Base-by-base conservation (phyloP, 805 yeast species). In the Candida arabinofermentans region DNA sequence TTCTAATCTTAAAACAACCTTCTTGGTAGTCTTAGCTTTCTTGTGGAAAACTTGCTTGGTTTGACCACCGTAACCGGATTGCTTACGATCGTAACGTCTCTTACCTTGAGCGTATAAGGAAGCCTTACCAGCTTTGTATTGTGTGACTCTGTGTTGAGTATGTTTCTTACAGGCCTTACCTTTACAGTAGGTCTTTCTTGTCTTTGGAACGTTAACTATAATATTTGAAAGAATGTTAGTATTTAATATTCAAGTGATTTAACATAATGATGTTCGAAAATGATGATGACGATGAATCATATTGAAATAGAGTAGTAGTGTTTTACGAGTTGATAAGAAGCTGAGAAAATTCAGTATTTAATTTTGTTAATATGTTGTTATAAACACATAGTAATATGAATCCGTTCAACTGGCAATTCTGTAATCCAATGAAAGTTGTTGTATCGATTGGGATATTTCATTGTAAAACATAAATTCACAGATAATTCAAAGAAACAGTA, bases 11-110 rank as follows among this genome's bases (percentile, higher is more conserved):
- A 93, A 85, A 59, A 93, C 99, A 72, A 93, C 96, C 86, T 93
- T 93, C 89, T 93, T 93, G 82, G 99, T 93, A 64, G 98, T 93
- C 89, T 93, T 93, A 67, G 99, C 99, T 78, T 93, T 93, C 87
- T 93, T 93, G 86, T 89, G 98, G 97, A 93, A 93, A 78, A 93
- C 85, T 71, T 83, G 99, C 83, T 89, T 93, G 78, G 99, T 93
- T 81, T 93, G 99, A 87, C 99, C 99, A 87, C 99, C 99, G 79
- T 82, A 93, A 89, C 99, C 99, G 67, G 86, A 72, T 81, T 93
- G 99, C 79, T 93, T 93, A 79, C 99, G 96, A 91, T 93, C 99
- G 81, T 93, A 93, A 83, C 99, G 90, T 83, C 99, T 89, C 91
- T 95, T 93, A 85, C 99, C 99, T 81, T 93, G 98, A 64, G 98